These are phyloP conservation scores for Aegilops bicornis DNA, from an alignment of 176 grass and related monocot genomes.

Conservation along the genomic window DNA sequence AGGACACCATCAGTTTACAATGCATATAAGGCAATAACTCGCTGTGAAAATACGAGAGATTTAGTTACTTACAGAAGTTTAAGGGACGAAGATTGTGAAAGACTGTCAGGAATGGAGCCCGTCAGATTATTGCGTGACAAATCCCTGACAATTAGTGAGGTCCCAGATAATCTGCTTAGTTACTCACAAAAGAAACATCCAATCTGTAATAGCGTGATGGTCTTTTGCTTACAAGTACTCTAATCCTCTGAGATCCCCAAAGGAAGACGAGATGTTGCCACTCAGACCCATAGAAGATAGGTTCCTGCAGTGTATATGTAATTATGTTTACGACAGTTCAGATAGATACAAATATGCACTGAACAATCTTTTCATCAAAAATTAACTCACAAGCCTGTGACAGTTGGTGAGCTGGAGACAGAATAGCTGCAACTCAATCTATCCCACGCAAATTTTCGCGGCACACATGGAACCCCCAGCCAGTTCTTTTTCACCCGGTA, in stretches of 20 bases:
- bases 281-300: neutral
- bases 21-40: neutral
- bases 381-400: slow-evolving; percentile 49
- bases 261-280: neutral
- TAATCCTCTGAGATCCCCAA: neutral
- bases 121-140: slow-evolving; percentile 69
- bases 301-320: neutral
- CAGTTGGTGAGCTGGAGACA: slow-evolving; percentile 37
- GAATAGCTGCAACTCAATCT: slow-evolving; percentile 35
- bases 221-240: neutral
- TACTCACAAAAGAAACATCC: neutral
- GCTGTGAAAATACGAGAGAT: neutral
- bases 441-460: slow-evolving; percentile 22
- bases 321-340: neutral
- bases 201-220: neutral
- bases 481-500: slow-evolving; percentile 47
- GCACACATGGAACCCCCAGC: slow-evolving; percentile 51
- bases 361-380: neutral
- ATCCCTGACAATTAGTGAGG: slow-evolving; percentile 38
- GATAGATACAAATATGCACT: neutral
- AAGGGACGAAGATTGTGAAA: slow-evolving; percentile 39
- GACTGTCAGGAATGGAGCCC: slow-evolving; percentile 45
- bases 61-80: slow-evolving; percentile 47
- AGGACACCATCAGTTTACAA: neutral
- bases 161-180: neutral